Conservation (phyloP, 139 green algal genomes). For the Haematococcus lacustris region DNA sequence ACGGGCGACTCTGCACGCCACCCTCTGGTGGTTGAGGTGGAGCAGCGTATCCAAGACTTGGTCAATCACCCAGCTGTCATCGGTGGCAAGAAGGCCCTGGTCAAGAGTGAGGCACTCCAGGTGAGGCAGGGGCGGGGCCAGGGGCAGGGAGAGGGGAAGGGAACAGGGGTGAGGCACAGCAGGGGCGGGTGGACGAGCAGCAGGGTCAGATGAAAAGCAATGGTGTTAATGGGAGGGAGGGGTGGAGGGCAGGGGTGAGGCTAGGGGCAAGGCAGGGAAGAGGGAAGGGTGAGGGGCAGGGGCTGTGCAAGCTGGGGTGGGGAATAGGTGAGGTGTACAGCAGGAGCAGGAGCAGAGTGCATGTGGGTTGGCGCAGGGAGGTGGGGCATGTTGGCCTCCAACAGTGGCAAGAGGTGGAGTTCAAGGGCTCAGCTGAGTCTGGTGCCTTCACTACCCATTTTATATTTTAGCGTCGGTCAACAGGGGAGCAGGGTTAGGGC, state of each 20-base stretch:
- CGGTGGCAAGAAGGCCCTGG: conserved; percentile 14
- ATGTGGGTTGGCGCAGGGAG: too few relatives aligned
- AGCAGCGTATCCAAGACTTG: conserved; percentile 35
- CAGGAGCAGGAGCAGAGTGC: too few relatives aligned
- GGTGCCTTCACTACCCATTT: too few relatives aligned
- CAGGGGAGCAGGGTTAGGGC: too few relatives aligned
- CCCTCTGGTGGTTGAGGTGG: conserved; percentile 26
- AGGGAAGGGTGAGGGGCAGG: background rate
- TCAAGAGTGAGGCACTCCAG: conserved; percentile 40
- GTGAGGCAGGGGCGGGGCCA: conserved; percentile 10
- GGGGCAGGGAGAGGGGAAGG: background rate
- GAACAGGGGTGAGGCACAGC: too few relatives aligned
- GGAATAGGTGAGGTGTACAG: too few relatives aligned
- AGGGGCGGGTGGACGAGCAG: too few relatives aligned
- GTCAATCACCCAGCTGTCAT: conserved; percentile 23
- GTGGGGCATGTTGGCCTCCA: too few relatives aligned
- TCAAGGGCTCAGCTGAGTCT: too few relatives aligned
- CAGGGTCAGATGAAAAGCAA: background rate
- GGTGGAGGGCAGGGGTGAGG: background rate
- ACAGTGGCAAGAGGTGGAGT: too few relatives aligned
- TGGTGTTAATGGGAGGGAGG: background rate
- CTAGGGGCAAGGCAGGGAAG: background rate
- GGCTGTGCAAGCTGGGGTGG: too few relatives aligned
- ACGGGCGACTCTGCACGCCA: conserved; percentile 26
- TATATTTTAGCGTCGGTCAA: too few relatives aligned